Evolutionary conservation across 768 basidiomycete species (phyloP), one percentile per base, ranked within the genome.

Genomic region (Stropharia rugosoannulata): DNA sequence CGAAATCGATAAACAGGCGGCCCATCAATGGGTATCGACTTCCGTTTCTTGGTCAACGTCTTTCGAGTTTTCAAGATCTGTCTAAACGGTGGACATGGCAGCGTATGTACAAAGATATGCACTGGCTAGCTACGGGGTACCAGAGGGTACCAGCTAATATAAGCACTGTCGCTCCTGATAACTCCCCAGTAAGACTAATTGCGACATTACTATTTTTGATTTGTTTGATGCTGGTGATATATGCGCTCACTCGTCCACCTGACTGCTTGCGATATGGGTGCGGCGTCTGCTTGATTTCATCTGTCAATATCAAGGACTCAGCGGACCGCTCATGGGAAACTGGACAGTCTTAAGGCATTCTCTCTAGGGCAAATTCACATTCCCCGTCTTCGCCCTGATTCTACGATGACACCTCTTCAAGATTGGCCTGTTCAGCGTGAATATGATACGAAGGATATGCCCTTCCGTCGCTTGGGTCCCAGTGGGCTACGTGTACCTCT

Each of bases 401-500:
- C 32, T 15, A 54, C 29, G n/a, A 60, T 58, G 44, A 57, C 59
- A 4, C 61, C 59, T 42, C 58, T 62, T n/a, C 63, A 64, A 54
- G 55, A 60, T 44, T 62, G 61, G 63, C 57, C 59, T 10, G 59
- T 64, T 6, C 54, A 60, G 32, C 56, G 57, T 37, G 72, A 73
- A 49, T 82, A 75, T 58, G 72, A 83, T 57, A 67, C 78, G 47
- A 85, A 84, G 71, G 70, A 76, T 62, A 84, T 84, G 82, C 77
- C 73, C 13, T 84, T 82, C 72, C 73, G 83, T 55, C 74, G 83
- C 47, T 74, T 88, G 25, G 87, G 87, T 18, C 70, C 78, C 27
- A 81, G 80, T 56, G 87, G 87, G n/a, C 71, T 88, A 44, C 75
- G 85, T 46, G 87, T 90, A 19, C 82, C 86, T n/a, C 64, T 86